Evolutionary conservation across 371 early-diverging fungal genomes (phyloP).

Genomic region (Mortierella sp.): DNA sequence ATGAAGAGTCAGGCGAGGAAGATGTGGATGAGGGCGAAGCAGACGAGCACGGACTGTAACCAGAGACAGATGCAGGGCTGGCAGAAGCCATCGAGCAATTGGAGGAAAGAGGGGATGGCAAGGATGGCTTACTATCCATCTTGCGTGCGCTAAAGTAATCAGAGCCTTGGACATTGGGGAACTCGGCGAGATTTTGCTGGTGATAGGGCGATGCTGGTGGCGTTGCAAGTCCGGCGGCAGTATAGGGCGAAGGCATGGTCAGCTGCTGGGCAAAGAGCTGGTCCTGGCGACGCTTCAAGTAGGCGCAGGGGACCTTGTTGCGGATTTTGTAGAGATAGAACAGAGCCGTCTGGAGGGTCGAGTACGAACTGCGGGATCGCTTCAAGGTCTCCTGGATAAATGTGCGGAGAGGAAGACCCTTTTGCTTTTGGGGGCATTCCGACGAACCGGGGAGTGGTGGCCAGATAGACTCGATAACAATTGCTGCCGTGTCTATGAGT

Average conservation of each 20-base stretch:
- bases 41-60: constrained; percentile 35
- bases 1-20: constrained; percentile 32
- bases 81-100: constrained; percentile 36
- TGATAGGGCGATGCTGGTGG: constrained; percentile 43
- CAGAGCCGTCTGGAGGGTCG: constrained; percentile 80
- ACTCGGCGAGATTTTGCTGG: constrained; percentile 32
- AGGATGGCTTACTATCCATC: constrained; percentile 18
- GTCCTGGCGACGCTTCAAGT: constrained; percentile 47
- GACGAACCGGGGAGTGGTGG: constrained; percentile 43
- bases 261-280: constrained; percentile 33
- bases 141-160: constrained; percentile 45
- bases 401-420: constrained; percentile 61
- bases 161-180: constrained; percentile 27
- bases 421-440: constrained; percentile 61
- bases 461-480: constrained; percentile 66
- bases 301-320: constrained; percentile 47
- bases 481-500: constrained; percentile 60
- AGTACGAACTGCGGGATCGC: constrained; percentile 81
- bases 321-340: constrained; percentile 69
- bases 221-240: constrained; percentile 23
- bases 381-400: constrained; percentile 81
- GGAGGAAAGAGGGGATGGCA: constrained; percentile 44
- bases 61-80: constrained; percentile 29
- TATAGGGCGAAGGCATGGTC: constrained; percentile 13
- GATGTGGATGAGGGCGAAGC: constrained; percentile 39